Evolutionary conservation across 2,329 filamentous ascomycete species (phyloP).

Genomic region (Keithomyces neogunnii): DNA sequence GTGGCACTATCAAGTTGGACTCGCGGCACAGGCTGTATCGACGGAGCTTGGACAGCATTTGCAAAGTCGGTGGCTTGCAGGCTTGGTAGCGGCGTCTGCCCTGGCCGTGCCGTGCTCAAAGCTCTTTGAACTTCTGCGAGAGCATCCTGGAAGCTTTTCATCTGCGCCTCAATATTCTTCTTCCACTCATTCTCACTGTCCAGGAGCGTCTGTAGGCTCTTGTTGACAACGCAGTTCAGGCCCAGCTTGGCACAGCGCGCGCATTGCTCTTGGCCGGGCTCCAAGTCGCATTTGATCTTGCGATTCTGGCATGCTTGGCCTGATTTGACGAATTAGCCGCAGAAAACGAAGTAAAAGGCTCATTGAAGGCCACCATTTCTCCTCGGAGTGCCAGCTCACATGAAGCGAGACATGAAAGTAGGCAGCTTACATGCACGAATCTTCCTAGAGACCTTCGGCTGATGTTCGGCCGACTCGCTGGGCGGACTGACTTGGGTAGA

Average conservation of each 20-base stretch:
- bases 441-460: constrained; percentile 23
- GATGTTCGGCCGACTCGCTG: constrained; percentile 7
- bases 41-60: background rate
- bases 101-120: constrained; percentile 10
- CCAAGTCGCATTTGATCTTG: constrained; percentile 47
- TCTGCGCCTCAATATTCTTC: constrained; percentile 18
- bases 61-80: background rate
- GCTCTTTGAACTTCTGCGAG: constrained; percentile 17
- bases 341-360: background rate
- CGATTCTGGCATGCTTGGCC: constrained; percentile 40
- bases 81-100: background rate
- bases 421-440: constrained; percentile 21
- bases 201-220: constrained; percentile 46
- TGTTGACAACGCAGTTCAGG: constrained; percentile 44
- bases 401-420: background rate
- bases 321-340: constrained; percentile 6
- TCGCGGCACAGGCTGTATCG: background rate
- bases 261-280: constrained; percentile 34
- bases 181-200: constrained; percentile 43
- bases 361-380: background rate
- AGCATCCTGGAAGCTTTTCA: constrained; percentile 17
- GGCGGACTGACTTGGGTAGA: constrained; percentile 11
- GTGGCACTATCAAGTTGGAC: background rate
- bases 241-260: constrained; percentile 40
- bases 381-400: background rate